Conservation (phyloP, 164 flowering plant species). For the Aristolochia contorta region DNA sequence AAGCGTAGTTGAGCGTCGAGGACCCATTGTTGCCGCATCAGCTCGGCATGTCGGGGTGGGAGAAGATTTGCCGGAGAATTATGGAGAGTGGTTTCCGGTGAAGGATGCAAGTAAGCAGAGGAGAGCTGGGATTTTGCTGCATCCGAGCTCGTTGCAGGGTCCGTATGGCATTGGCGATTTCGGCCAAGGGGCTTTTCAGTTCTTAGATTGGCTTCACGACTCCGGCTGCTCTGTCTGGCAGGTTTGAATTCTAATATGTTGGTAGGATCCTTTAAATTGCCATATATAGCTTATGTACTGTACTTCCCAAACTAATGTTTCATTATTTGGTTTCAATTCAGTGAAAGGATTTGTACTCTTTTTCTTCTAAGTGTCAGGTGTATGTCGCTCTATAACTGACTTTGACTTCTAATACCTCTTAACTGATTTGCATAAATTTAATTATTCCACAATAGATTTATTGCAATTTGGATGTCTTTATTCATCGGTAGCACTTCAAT, state of each 20-base stretch:
- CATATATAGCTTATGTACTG: not conserved
- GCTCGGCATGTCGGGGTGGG: slow-evolving; percentile 26
- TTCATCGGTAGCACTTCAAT: too few relatives aligned
- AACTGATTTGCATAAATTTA: too few relatives aligned
- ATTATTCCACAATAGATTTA: too few relatives aligned
- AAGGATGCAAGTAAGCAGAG: slow-evolving; percentile 32
- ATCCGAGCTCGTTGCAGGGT: slow-evolving; percentile 87
- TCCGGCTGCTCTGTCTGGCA: slow-evolving; percentile 94
- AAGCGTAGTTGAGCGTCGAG: not conserved
- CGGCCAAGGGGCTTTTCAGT: slow-evolving; percentile 63
- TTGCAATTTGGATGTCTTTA: too few relatives aligned
- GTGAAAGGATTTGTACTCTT: too few relatives aligned
- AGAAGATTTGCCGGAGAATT: slow-evolving; percentile 62
- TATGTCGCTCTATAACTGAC: too few relatives aligned
- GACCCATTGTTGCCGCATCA: not conserved
- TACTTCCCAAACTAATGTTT: not conserved
- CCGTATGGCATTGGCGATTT: slow-evolving; percentile 84
- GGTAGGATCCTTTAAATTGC: not conserved
- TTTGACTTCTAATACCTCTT: too few relatives aligned
- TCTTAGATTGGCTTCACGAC: slow-evolving; percentile 81
- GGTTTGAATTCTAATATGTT: slow-evolving; percentile 23
- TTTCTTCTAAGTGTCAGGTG: too few relatives aligned
- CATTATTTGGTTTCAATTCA: not conserved
- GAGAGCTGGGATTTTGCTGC: slow-evolving; percentile 81
- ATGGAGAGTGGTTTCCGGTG: slow-evolving; percentile 45